Percentiles rank a stretch among this genome's conserved stretches.
phyloP scores from a whole-genome alignment of 495 filamentous ascomycete species.

The Penicillium bovifimosum region DNA sequence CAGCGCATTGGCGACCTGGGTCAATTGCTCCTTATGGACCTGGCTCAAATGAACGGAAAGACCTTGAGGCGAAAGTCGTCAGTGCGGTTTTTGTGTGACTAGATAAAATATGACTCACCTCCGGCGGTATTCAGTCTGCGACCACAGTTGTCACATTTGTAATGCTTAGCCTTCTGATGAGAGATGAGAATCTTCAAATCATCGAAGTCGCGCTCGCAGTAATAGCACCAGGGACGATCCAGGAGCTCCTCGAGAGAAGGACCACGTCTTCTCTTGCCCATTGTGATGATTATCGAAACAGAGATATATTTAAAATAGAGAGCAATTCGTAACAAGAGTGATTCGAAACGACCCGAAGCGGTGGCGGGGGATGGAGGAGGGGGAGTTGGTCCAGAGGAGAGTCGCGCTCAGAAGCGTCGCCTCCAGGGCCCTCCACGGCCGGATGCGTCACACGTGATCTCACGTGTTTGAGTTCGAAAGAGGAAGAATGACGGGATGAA shows the following conservation, averaged over 20 bases:
- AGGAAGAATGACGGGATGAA: too few species aligned
- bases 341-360: not conserved
- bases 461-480: too few species aligned
- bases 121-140: constrained; percentile 90
- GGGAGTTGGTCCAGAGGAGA: not conserved
- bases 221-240: constrained; percentile 92
- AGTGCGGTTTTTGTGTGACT: not conserved
- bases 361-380: not conserved
- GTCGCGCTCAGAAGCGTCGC: too few species aligned
- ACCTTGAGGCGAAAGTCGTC: constrained; percentile 46
- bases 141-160: constrained; percentile 88
- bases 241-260: constrained; percentile 85
- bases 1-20: constrained; percentile 84
- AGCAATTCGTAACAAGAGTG: not conserved
- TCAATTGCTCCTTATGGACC: constrained; percentile 90
- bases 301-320: not conserved
- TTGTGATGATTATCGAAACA: constrained; percentile 24
- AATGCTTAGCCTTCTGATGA: constrained; percentile 98
- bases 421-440: too few species aligned
- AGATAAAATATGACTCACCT: constrained; percentile 50
- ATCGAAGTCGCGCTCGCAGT: constrained; percentile 98
- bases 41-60: constrained; percentile 95
- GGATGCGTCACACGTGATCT: too few species aligned
- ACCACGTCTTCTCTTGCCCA: constrained; percentile 81
- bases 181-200: constrained; percentile 92